phyloP scores from a whole-genome alignment of 2,329 filamentous ascomycete genomes.

The Onygenales sp. region DNA sequence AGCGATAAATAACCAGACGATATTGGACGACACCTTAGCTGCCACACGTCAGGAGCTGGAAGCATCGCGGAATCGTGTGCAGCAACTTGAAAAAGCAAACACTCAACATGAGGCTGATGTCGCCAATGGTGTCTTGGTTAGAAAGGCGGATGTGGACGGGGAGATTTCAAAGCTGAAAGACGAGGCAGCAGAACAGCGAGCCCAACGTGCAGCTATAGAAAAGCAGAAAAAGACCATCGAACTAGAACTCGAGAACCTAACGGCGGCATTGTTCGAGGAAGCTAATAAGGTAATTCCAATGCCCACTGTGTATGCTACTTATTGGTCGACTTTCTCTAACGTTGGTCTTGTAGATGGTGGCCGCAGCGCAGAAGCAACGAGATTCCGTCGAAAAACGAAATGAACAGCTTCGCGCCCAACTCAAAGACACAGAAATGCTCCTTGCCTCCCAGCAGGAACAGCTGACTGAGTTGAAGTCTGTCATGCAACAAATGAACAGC shows the following conservation, averaged over 20 bases:
- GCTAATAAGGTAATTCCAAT: constrained; percentile 61
- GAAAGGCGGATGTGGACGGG: constrained; percentile 62
- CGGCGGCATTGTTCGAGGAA: constrained; percentile 91
- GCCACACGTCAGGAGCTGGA: constrained; percentile 78
- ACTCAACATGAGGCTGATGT: constrained; percentile 62
- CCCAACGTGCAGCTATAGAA: constrained; percentile 55
- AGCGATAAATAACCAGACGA: constrained; percentile 93
- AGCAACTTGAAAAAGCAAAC: constrained; percentile 58
- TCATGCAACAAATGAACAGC: constrained; percentile 77
- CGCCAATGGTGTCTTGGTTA: constrained; percentile 64
- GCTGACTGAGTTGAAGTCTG: constrained; percentile 76
- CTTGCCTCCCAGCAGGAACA: constrained; percentile 90
- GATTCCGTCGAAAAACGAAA: constrained; percentile 75
- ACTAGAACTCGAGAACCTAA: constrained; percentile 81
- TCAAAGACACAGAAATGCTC: constrained; percentile 76
- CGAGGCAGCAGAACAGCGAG: constrained; percentile 56
- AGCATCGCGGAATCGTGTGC: constrained; percentile 56
- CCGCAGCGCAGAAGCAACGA: constrained; percentile 73
- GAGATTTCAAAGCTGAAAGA: constrained; percentile 54
- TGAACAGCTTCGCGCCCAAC: constrained; percentile 74
- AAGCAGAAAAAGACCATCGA: constrained; percentile 84
- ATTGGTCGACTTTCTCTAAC: constrained; percentile 5
- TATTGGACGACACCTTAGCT: constrained; percentile 77
- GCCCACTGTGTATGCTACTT: neutral
- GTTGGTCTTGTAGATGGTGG: constrained; percentile 60